Base-by-base conservation (phyloP, 148 eudicot species). In the Mesembryanthemum crystallinum region DNA sequence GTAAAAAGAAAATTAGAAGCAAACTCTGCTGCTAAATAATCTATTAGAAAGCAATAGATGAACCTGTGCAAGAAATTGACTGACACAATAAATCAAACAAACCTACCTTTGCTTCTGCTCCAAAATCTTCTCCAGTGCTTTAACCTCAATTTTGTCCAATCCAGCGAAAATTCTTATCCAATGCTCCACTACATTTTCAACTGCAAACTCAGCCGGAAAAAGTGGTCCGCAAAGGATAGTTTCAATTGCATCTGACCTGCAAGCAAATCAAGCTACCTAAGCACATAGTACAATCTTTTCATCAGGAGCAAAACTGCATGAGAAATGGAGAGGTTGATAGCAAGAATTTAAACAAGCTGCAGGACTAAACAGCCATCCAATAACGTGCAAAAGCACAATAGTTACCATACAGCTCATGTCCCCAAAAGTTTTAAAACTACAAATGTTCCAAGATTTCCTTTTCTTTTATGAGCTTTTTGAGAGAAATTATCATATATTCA, bases 21-120 rank as follows among this genome's bases (percentile, higher is more conserved):
- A 73, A 83, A 72, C n/a, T 66, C 52, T 18, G 30, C 51, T 35
- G 35, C 18, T n/a, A n/a, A n/a, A n/a, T n/a, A n/a, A n/a, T n/a
- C n/a, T n/a, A n/a, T n/a, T n/a, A 73, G 23, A 10, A 24, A 73
- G 25, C 52, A 37, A 57, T 55, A 8, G 7, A 51, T 39, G 27
- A 43, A 15, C 63, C 64, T 17, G n/a, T n/a, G 32, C 33, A 72
- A 8, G 14, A 52, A 57, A 61, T 2, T 13, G 23, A 51, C 29
- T n/a, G 55, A 23, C 3, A 32, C 21, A 37, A 45, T 58, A 23
- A 37, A 73, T 47, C 73, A 45, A 42, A 58, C 57, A 71, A 11
- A 62, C 76, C 32, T 78, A 95, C 99, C 96, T 95, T 83, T 92
- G 94, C 84, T 95, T 90, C 89, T 92, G 99, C 87, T 95, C 98